These are phyloP conservation scores for Xylaria multiplex DNA, from an alignment of 2,329 filamentous ascomycete genomes.

Conservation along the genomic window DNA sequence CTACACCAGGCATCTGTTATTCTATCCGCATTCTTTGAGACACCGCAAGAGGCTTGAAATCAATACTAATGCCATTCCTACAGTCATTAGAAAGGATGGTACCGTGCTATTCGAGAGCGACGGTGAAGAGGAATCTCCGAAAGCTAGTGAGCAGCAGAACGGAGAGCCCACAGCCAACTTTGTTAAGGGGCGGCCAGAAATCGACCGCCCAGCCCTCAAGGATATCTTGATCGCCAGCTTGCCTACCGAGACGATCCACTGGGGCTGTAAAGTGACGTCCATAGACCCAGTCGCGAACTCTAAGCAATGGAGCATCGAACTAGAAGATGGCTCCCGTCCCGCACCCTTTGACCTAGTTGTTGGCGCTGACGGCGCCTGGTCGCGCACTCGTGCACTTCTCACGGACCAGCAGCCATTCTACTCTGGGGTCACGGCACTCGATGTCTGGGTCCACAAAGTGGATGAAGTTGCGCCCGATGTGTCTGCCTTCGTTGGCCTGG, in stretches of 20 bases:
- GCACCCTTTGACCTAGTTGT: slow-evolving; percentile 50
- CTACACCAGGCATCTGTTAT: not conserved
- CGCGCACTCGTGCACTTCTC: slow-evolving; percentile 47
- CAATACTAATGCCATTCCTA: not conserved
- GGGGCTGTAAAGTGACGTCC: slow-evolving; percentile 36
- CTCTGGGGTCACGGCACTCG: slow-evolving; percentile 53
- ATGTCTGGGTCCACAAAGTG: slow-evolving; percentile 47
- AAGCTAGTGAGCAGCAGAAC: not conserved
- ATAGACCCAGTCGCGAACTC: slow-evolving; percentile 13
- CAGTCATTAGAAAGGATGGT: slow-evolving; percentile 43
- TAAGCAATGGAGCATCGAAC: slow-evolving; percentile 25
- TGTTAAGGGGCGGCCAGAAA: slow-evolving; percentile 41
- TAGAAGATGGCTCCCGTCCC: slow-evolving; percentile 14
- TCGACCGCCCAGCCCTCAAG: slow-evolving; percentile 42
- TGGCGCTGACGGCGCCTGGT: slow-evolving; percentile 54
- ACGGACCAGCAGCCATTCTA: slow-evolving; percentile 51
- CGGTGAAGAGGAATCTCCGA: slow-evolving; percentile 5
- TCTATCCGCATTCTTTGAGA: not conserved
- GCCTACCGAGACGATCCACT: slow-evolving; percentile 37
- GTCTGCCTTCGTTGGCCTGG: slow-evolving; percentile 48
- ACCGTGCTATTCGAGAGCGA: slow-evolving; percentile 40
- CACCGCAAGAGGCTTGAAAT: not conserved
- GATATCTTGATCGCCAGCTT: slow-evolving; percentile 40
- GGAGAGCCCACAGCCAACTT: slow-evolving; percentile 5
- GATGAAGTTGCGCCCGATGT: slow-evolving; percentile 51